Base-by-base conservation (phyloP, 1,284 basidiomycete species). In the Bondarzewia mesenterica region DNA sequence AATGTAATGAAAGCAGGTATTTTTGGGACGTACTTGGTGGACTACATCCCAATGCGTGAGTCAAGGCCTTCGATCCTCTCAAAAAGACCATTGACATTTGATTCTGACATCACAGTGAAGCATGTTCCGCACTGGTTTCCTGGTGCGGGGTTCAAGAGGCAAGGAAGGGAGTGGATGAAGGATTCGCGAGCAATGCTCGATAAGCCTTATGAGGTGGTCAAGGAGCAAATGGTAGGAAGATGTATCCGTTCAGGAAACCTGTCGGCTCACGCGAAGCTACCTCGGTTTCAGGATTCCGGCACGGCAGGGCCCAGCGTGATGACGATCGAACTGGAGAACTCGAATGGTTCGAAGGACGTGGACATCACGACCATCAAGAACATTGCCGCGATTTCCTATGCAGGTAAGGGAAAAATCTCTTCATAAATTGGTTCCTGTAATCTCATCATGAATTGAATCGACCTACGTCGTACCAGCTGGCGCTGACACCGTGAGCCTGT, bases 401-500 rank as follows among this genome's bases (percentile, higher is more conserved):
- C 29, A 32, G 29, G 29, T 32, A 32, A 5, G n/a, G 5, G 29
- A n/a, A n/a, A n/a, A n/a, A n/a, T n/a, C n/a, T n/a, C n/a, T n/a
- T n/a, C 29, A 32, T 15, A 15, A 10, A 5, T 32, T 7, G n/a
- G 12, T n/a, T n/a, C n/a, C n/a, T 5, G 5, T 3, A 4, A 32
- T 32, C 29, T 10, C 10, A 32, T 5, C 4, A n/a, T n/a, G 12
- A 2, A 39, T 32, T 15, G 7, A 1, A 15, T 14, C n/a, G 6
- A 12, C 16, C 39, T 21, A 4, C n/a, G 12, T 32, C 29, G 2
- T 5, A 32, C 2, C 32, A 49, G 48, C 48, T 36, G 48, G 44
- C 7, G 27, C 43, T 25, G 48, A 46, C 15, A 50, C 48, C 14
- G 48, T 50, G 20, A 23, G 48, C 20, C 20, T 18, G 20, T 20